These are phyloP conservation scores for Citrus maxima DNA, from an alignment of 345 rosid species.

Conservation along the genomic window DNA sequence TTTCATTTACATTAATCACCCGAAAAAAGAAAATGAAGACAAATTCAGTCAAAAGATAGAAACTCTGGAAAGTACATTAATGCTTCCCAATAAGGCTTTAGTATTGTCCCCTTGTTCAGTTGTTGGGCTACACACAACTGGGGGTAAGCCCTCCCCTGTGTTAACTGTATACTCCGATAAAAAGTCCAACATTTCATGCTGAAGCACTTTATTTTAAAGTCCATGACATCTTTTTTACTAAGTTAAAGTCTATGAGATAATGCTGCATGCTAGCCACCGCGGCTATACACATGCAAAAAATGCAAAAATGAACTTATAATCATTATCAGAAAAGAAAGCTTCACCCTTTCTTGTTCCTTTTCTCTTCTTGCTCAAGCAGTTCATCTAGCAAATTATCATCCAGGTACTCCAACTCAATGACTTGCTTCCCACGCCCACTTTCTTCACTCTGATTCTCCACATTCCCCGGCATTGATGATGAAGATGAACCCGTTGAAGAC, in stretches of 20 bases:
- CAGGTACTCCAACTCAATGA: slow-evolving; percentile 72
- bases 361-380: slow-evolving; percentile 66
- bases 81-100: neutral
- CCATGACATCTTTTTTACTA: neutral
- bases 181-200: neutral
- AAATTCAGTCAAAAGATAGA: neutral
- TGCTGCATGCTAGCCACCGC: neutral
- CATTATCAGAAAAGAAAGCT: neutral
- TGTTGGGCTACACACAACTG: neutral
- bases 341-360: slow-evolving; percentile 28
- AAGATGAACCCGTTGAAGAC: slow-evolving; percentile 25
- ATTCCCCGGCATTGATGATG: slow-evolving; percentile 16
- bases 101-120: neutral
- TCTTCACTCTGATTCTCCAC: neutral
- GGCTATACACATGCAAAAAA: neutral
- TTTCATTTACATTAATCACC: neutral
- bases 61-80: neutral
- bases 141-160: slow-evolving; percentile 7
- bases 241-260: neutral
- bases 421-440: slow-evolving; percentile 32
- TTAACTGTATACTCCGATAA: neutral
- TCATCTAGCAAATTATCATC: slow-evolving; percentile 80
- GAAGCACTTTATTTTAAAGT: neutral
- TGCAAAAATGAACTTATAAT: neutral
- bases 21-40: neutral